Base-by-base conservation (phyloP, 306 rosid genomes). In the Ammopiptanthus mongolicus region DNA sequence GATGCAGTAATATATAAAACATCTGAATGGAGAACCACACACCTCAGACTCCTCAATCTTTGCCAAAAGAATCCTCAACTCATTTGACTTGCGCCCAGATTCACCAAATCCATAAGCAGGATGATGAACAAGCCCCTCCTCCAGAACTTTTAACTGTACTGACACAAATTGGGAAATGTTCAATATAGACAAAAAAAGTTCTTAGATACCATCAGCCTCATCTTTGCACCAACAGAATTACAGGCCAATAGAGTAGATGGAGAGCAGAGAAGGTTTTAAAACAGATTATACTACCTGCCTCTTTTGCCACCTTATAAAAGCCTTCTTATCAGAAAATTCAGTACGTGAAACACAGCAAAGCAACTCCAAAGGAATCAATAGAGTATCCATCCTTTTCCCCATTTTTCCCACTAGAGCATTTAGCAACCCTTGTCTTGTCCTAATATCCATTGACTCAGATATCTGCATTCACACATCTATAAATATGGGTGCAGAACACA, bases 41-140 rank as follows among this genome's bases (percentile, higher is more conserved):
- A 95, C 99, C 97, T 92, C 99, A 46, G 99, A 88, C 83, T 92
- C 97, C 82, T 95, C 99, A 79, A 95, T 91, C 87, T 92, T 95
- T 71, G 97, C 92, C 87, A 95, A 81, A 56, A 92, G 93, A 84
- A 88, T 90, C 85, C 97, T 88, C 82, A 95, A 81, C 73, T 95
- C 99, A 59, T 82, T 95, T 39, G 88, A 83, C 71, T 85, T 95
- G 79, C 96, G 97, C 63, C 97, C 97, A 78, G 99, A 85, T 77
- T 95, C 99, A 58, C 91, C 96, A 85, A 95, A 95, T 73, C 99
- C 99, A 75, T 87, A 90, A 51, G 76, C 97, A 63, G 97, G 93
- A 83, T 88, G 86, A 84, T 95, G 88, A 81, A 91, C 87, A 78
- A 95, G 96, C 68, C 99, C 98, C 83, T 95, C 99, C 87, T 95